Evolutionary conservation across 1,284 basidiomycete species (phyloP).

Genomic region (Termitomyces sp.): DNA sequence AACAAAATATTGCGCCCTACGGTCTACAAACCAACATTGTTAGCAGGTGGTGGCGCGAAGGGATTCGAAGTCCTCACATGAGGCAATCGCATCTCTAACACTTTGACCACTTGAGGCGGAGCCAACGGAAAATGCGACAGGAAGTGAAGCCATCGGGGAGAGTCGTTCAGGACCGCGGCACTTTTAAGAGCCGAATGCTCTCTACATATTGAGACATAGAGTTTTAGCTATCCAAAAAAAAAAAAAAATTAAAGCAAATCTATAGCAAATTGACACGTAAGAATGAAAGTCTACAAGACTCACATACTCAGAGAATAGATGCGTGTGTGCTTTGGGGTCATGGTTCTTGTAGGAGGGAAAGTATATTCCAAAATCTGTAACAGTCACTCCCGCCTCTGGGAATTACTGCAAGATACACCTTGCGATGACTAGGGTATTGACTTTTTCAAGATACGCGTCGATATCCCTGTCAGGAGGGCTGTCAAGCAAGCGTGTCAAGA

Average conservation of each 20-base stretch:
- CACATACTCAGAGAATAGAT: not conserved
- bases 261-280: not conserved
- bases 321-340: too few relatives aligned
- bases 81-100: constrained; percentile 45
- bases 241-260: not conserved
- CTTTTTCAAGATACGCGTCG: not conserved
- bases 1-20: constrained; percentile 52
- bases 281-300: not conserved
- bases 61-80: constrained; percentile 22
- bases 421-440: not conserved
- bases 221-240: not conserved
- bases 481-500: not conserved
- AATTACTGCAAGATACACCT: not conserved
- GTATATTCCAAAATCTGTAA: too few relatives aligned
- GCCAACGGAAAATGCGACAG: constrained; percentile 43
- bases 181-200: not conserved
- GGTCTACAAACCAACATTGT: constrained; percentile 11
- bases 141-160: constrained; percentile 33
- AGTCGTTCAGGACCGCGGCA: not conserved
- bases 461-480: not conserved
- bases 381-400: not conserved
- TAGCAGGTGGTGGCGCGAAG: not conserved
- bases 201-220: not conserved
- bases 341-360: too few relatives aligned
- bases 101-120: constrained; percentile 49